A percentile compares a stretch with the other conserved stretches of the same genome.
These are phyloP conservation scores for Ganoderma sinense DNA, from an alignment of 1,284 basidiomycete genomes.

Conservation along the genomic window DNA sequence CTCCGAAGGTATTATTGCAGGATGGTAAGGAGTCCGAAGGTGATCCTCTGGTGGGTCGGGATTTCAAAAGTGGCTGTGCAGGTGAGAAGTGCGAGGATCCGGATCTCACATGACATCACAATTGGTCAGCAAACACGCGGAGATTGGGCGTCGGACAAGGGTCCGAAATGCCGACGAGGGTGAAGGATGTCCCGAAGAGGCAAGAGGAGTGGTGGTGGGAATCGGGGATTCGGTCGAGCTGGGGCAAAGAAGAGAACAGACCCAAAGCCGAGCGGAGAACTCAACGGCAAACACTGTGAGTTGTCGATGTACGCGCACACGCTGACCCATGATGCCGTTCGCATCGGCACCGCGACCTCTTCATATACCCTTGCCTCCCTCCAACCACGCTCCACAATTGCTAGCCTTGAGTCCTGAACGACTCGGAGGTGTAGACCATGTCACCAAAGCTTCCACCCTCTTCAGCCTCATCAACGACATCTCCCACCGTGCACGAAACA, in stretches of 20 bases:
- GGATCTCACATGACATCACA: neutral
- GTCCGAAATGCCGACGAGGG: neutral
- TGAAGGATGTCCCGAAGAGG: neutral
- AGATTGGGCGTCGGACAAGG: neutral
- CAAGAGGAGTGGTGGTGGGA: neutral
- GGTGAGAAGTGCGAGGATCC: neutral
- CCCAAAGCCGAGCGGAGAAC: neutral
- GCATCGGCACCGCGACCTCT: slow-evolving; percentile 10
- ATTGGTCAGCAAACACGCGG: neutral
- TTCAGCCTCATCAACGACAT: slow-evolving; percentile 14
- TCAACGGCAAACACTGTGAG: neutral
- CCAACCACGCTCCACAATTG: neutral
- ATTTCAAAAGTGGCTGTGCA: neutral
- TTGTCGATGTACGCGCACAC: neutral
- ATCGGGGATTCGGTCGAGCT: neutral
- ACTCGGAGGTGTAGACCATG: neutral
- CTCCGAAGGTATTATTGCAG: neutral
- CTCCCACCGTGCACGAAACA: slow-evolving; percentile 26
- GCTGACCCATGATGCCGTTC: slow-evolving; percentile 24
- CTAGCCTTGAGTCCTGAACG: neutral
- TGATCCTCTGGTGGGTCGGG: neutral
- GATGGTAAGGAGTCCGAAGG: neutral
- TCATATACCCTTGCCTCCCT: slow-evolving; percentile 15
- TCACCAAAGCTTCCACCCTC: slow-evolving; percentile 8
- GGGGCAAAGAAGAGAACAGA: neutral